Evolutionary conservation across 345 rosid species (phyloP), one percentile per base, ranked within the genome.

Genomic region (Cardiospermum halicacabum): DNA sequence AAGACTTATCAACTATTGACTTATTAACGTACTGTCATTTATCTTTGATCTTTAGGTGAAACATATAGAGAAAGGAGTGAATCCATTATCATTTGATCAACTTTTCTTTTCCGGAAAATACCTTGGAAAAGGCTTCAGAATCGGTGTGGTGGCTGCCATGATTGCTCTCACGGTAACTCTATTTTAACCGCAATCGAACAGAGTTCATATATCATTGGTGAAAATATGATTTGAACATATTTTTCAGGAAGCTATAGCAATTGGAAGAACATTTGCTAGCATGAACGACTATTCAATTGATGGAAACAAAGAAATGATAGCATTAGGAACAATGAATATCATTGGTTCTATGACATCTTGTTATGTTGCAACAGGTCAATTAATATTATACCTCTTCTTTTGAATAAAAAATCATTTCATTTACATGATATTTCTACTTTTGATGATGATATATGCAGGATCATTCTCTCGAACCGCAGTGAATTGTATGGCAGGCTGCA

Each of bases 321-420:
- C 99, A 16, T 74, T 94, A 54, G 97, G 99, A 68, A 59, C 87
- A 18, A 94, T 94, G 99, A 94, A 94, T 55, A 49, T 94, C 5
- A 86, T 91, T 19, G 99, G 99, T 16, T 94, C 99, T n/a, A 78
- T 94, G 95, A 80, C 96, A 64, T 94, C 97, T 25, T 94, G 99
- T 79, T 94, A 89, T 61, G 92, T 94, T 10, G 87, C 97, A 0
- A 94, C 97, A 5, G 96, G 98, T 89, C 5, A 32, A 25, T 4
- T n/a, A n/a, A n/a, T n/a, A n/a, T n/a, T n/a, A n/a, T n/a, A n/a
- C n/a, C n/a, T 34, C 37, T 4, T 34, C 37, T 34, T 4, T 34
- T 34, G 9, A 34, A 34, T 34, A 4, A 34, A 34, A 2, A 4
- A 34, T 1, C 9, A 6, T 34, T 34, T 34, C 3, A 1, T 34